A percentile compares a stretch with the other conserved stretches of the same genome.
Conservation (phyloP, 495 filamentous ascomycete genomes). For the Chaetomium tenue region DNA sequence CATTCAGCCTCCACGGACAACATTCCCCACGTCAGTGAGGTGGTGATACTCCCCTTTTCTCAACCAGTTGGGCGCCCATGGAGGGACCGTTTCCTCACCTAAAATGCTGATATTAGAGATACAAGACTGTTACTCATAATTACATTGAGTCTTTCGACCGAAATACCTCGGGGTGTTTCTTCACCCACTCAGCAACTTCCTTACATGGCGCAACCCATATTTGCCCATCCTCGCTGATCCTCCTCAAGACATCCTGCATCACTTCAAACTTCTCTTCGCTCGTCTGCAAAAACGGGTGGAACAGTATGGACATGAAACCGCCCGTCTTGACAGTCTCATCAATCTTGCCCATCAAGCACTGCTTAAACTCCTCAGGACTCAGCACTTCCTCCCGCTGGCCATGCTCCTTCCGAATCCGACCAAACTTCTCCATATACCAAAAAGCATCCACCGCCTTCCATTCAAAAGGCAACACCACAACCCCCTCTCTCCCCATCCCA, state of each 20-base stretch:
- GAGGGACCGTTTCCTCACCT: too few species aligned
- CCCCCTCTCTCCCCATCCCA: slow-evolving; percentile 25
- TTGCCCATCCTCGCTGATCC: slow-evolving; percentile 23
- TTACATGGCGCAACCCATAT: slow-evolving; percentile 35
- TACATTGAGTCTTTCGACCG: too few species aligned
- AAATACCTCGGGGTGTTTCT: slow-evolving; percentile 20
- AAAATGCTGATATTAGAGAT: too few species aligned
- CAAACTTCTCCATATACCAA: slow-evolving; percentile 41
- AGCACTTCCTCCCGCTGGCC: slow-evolving; percentile 24
- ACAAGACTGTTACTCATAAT: too few species aligned
- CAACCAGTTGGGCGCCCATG: too few species aligned
- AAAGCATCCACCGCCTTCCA: slow-evolving; percentile 38
- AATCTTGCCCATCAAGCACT: slow-evolving; percentile 30
- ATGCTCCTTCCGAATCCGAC: slow-evolving; percentile 20
- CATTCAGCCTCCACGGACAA: too few species aligned
- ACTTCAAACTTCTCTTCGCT: slow-evolving; percentile 32
- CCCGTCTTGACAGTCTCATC: slow-evolving; percentile 22
- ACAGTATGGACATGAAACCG: slow-evolving; percentile 35
- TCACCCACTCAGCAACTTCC: slow-evolving; percentile 31
- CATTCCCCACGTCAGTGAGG: too few species aligned
- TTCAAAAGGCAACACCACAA: slow-evolving; percentile 38
- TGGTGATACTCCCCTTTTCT: too few species aligned
- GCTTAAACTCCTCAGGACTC: slow-evolving; percentile 23
- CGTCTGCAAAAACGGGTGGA: slow-evolving; percentile 36
- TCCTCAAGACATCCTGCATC: slow-evolving; percentile 29